A percentile compares a stretch with the other conserved stretches of the same genome.
These are phyloP conservation scores for Nakazawaea wickerhamii DNA, from an alignment of 805 yeast genomes.

Conservation along the genomic window DNA sequence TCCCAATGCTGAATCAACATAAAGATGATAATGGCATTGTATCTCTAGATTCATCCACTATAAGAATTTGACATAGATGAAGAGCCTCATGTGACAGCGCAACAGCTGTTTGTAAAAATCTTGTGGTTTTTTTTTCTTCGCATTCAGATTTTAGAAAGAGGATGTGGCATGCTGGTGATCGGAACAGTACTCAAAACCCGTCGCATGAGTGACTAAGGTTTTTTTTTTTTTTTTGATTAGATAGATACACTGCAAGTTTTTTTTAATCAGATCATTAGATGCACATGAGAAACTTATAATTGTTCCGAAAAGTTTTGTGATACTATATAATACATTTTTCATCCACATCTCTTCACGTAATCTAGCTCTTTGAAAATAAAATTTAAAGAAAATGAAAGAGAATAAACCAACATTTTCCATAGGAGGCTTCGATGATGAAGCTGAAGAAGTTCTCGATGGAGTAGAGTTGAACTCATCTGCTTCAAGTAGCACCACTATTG, in stretches of 20 bases:
- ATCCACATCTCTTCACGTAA: background rate
- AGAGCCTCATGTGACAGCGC: no score
- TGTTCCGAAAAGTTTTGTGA: background rate
- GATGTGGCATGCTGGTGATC: no score
- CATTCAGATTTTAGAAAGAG: no score
- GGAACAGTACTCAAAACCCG: background rate
- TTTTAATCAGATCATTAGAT: background rate
- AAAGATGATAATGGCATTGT: no score
- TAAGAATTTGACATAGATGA: no score
- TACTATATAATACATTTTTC: background rate
- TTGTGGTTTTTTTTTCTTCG: no score
- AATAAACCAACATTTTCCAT: constrained; percentile 1
- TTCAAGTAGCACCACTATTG: background rate
- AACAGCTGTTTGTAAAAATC: no score
- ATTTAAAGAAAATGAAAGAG: background rate
- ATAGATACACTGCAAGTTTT: background rate
- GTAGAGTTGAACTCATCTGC: background rate
- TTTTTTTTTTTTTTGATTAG: background rate
- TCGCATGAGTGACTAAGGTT: no score
- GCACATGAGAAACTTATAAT: background rate
- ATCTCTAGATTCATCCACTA: no score
- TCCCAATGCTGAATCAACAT: no score
- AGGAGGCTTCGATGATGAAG: background rate
- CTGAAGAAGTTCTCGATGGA: background rate
- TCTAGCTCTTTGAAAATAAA: no score